Evolutionary conservation across 2,329 filamentous ascomycete species (phyloP).

Genomic region (Beauveria caledonica): DNA sequence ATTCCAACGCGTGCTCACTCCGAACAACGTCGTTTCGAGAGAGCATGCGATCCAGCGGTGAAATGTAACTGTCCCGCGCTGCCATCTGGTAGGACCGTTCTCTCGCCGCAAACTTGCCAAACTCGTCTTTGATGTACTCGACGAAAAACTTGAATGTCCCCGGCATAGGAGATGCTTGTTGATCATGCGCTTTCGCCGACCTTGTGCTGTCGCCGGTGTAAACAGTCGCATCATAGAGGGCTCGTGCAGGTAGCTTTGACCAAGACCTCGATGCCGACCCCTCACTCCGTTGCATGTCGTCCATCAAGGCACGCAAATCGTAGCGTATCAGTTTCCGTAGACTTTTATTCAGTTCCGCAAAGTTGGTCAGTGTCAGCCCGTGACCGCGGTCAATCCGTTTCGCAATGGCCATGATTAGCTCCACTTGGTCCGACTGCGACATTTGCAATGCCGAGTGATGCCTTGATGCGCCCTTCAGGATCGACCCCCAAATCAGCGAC

Average conservation of each 20-base stretch:
- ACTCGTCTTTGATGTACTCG: constrained; percentile 2
- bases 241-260: background rate
- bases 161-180: background rate
- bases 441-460: constrained; percentile 21
- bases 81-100: constrained; percentile 12
- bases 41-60: constrained; percentile 26
- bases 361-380: constrained; percentile 18
- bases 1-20: constrained; percentile 41
- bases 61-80: constrained; percentile 17
- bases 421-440: constrained; percentile 22
- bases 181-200: background rate
- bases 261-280: background rate
- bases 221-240: background rate
- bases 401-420: constrained; percentile 20
- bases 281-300: background rate
- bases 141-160: background rate
- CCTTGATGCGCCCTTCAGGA: constrained; percentile 26
- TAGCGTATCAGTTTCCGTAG: constrained; percentile 20
- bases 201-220: background rate
- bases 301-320: background rate
- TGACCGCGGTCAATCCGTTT: constrained; percentile 21
- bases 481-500: constrained; percentile 24
- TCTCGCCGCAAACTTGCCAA: background rate
- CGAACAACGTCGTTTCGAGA: constrained; percentile 25
- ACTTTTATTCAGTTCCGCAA: constrained; percentile 18